Percentiles rank a stretch among this genome's conserved stretches.
These are phyloP conservation scores for Scleroderma citrinum DNA, from an alignment of 768 basidiomycete genomes.

Conservation along the genomic window DNA sequence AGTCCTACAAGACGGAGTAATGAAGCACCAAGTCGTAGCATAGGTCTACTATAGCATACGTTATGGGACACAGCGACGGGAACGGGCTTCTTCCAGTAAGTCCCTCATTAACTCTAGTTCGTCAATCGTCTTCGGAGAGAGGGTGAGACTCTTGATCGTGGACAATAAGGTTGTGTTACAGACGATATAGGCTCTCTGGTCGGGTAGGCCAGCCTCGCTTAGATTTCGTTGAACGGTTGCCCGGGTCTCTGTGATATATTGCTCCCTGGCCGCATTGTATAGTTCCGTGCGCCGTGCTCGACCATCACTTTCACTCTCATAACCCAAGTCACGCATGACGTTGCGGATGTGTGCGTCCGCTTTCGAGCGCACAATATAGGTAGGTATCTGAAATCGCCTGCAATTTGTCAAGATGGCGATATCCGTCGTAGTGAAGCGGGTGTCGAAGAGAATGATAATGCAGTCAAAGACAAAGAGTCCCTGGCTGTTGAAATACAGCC, in stretches of 20 bases:
- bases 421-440: slow-evolving; percentile 11
- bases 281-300: slow-evolving; percentile 1
- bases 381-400: slow-evolving; percentile 9
- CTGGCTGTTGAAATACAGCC: slow-evolving; percentile 25
- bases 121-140: slow-evolving; percentile 8
- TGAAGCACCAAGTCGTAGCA: neutral
- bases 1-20: neutral
- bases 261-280: slow-evolving; percentile 11
- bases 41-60: neutral
- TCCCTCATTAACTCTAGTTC: slow-evolving; percentile 13
- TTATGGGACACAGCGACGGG: slow-evolving; percentile 6
- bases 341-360: slow-evolving; percentile 13
- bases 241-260: slow-evolving; percentile 17
- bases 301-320: slow-evolving; percentile 7
- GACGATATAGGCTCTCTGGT: slow-evolving; percentile 19
- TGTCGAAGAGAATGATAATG: slow-evolving; percentile 12
- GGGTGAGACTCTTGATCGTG: slow-evolving; percentile 2
- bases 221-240: slow-evolving; percentile 11
- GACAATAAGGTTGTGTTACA: slow-evolving; percentile 9
- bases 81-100: slow-evolving; percentile 7
- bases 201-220: slow-evolving; percentile 10
- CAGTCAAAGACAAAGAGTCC: slow-evolving; percentile 18
- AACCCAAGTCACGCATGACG: slow-evolving; percentile 8
- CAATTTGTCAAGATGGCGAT: slow-evolving; percentile 11
- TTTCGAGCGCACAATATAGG: slow-evolving; percentile 15